Evolutionary conservation across 2,329 filamentous ascomycete genomes (phyloP), one percentile per base, ranked within the genome.

Genomic region (Sarocladiaceae sp.): DNA sequence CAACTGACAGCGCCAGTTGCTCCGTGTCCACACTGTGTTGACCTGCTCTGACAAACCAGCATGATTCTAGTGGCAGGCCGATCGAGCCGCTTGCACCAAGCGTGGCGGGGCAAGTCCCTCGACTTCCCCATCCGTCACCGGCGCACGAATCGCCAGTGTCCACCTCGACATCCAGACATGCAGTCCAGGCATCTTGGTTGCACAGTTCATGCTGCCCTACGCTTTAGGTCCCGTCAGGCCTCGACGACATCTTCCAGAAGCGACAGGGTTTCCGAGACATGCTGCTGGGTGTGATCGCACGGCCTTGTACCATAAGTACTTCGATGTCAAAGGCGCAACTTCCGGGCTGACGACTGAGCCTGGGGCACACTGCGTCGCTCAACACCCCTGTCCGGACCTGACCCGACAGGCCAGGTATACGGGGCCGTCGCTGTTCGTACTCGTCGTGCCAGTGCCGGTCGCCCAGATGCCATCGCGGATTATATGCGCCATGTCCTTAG

Each of bases 21-120:
- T 36, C 15, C 18, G 5, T 26, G 26, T 20, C 23, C 25, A 48
- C 44, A 48, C 44, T 48, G 44, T 48, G 28, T 48, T 48, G 28
- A 8, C 26, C 22, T 33, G 23, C 10, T n/a, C 26, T 48, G 44
- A 48, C 44, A 48, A 48, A 48, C 44, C 44, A 48, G n/a, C 44
- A 20, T 28, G 44, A 48, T 48, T 28, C 26, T 48, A 48, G 44
- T 48, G 44, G 44, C 28, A 48, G 44, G 18, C 40, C 44, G 44
- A 48, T 48, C 44, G 28, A 20, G 25, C 15, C 44, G 28, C 44
- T 48, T 48, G 44, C n/a, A 26, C 44, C 12, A 48, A 17, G 26
- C 3, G 26, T 20, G 40, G 44, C 44, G 44, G 44, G 44, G 26
- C 44, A 25, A 20, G 25, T 48, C 33, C 10, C 22, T 48, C 4